These are phyloP conservation scores for Volvox reticuliferus DNA, from an alignment of 139 green algal genomes.

Conservation along the genomic window DNA sequence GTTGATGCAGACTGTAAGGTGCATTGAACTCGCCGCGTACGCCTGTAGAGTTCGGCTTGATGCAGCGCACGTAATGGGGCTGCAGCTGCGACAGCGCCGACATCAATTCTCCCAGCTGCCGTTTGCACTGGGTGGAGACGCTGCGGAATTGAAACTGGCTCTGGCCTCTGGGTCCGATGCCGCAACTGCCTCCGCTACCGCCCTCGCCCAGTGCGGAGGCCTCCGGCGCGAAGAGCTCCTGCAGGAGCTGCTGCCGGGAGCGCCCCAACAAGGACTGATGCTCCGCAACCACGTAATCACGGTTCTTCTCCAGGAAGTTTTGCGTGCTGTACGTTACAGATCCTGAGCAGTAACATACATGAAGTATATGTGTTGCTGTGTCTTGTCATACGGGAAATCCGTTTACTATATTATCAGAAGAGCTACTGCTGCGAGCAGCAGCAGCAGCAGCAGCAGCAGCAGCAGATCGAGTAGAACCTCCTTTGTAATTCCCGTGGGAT, in stretches of 20 bases:
- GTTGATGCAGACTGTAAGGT: slow-evolving; percentile 93
- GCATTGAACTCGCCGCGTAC: slow-evolving; percentile 79
- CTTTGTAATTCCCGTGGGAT: too few relatives aligned
- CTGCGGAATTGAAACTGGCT: slow-evolving; percentile 85
- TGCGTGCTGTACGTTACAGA: slow-evolving; percentile 76
- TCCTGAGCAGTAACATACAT: slow-evolving; percentile 43
- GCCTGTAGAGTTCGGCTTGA: slow-evolving; percentile 96
- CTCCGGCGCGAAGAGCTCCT: slow-evolving; percentile 58
- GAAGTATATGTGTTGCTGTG: too few relatives aligned
- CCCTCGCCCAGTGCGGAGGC: neutral
- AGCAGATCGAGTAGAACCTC: too few relatives aligned
- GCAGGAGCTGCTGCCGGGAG: slow-evolving; percentile 67
- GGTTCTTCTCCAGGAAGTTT: slow-evolving; percentile 81
- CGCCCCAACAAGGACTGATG: slow-evolving; percentile 88
- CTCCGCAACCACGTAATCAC: slow-evolving; percentile 97
- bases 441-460: too few relatives aligned
- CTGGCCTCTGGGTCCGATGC: neutral
- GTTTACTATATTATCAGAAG: too few relatives aligned
- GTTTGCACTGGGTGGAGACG: slow-evolving; percentile 92
- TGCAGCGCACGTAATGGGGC: slow-evolving; percentile 99
- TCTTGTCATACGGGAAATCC: too few relatives aligned
- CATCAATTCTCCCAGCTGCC: slow-evolving; percentile 96
- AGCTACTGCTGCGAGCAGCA: too few relatives aligned
- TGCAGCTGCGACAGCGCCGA: slow-evolving; percentile 87
- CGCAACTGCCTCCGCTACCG: neutral